phyloP scores from a whole-genome alignment of 768 basidiomycete species.

The Termitomyces titanicus region DNA sequence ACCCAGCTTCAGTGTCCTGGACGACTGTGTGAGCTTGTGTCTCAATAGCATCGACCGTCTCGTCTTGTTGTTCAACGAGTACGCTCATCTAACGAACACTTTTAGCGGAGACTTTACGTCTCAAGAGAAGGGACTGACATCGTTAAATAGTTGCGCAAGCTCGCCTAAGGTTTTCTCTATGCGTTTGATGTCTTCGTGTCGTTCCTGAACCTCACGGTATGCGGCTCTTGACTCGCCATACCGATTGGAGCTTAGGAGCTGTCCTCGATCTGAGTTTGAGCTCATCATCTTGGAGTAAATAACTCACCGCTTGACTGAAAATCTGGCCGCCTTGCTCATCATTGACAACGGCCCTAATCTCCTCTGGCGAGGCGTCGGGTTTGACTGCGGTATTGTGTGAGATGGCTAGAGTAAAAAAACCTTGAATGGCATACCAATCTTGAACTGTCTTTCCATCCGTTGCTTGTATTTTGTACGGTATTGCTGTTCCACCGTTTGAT shows the following conservation, averaged over 20 bases:
- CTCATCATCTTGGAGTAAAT: background rate
- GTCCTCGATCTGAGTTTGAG: constrained; percentile 8
- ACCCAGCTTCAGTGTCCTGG: constrained; percentile 87
- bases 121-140: constrained; percentile 46
- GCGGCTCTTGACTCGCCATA: constrained; percentile 87
- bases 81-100: constrained; percentile 72
- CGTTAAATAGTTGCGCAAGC: constrained; percentile 93
- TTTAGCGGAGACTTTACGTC: background rate
- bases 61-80: constrained; percentile 92
- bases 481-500: constrained; percentile 79
- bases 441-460: constrained; percentile 82
- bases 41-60: constrained; percentile 81
- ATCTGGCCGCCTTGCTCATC: constrained; percentile 81
- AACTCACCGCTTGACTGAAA: constrained; percentile 79
- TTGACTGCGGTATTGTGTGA: constrained; percentile 53
- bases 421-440: constrained; percentile 55
- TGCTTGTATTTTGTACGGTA: constrained; percentile 77
- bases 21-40: constrained; percentile 69
- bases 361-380: constrained; percentile 88
- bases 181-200: constrained; percentile 93
- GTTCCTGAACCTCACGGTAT: constrained; percentile 95
- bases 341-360: constrained; percentile 82
- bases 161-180: constrained; percentile 93
- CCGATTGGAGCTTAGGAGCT: constrained; percentile 90
- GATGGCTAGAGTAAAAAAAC: background rate